phyloP scores from a whole-genome alignment of 78 protist genomes.

The Cavenderia fasciculata region DNA sequence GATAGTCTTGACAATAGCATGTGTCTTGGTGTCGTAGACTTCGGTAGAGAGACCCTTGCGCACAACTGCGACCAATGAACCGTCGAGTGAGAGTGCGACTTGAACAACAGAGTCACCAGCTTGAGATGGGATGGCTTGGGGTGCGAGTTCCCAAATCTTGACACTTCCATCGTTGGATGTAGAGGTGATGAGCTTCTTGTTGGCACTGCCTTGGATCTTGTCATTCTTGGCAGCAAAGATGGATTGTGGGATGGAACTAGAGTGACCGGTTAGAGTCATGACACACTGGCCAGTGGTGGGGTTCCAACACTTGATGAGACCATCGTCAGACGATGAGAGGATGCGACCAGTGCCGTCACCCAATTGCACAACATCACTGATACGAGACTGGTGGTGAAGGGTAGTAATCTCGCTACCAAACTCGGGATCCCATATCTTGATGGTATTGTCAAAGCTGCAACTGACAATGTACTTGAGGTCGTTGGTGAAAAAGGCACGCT shows the following conservation, averaged over 20 bases:
- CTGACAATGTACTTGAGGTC: constrained; percentile 38
- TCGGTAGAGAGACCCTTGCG: constrained; percentile 19
- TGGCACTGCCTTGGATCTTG: not conserved
- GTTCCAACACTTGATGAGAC: constrained; percentile 46
- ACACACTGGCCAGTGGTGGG: constrained; percentile 58
- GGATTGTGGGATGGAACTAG: constrained; percentile 37
- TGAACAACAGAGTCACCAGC: constrained; percentile 7
- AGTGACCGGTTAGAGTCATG: constrained; percentile 75
- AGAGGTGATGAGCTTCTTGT: constrained; percentile 31
- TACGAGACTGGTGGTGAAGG: constrained; percentile 55
- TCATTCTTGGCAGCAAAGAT: constrained; percentile 4
- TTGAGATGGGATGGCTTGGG: not conserved
- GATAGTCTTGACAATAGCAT: constrained; percentile 5
- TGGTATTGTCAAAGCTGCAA: constrained; percentile 63
- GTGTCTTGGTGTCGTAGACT: constrained; percentile 36
- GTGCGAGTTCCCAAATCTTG: constrained; percentile 54
- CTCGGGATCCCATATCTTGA: constrained; percentile 78
- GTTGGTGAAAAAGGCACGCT: constrained; percentile 31
- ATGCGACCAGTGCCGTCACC: constrained; percentile 4
- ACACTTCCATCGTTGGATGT: constrained; percentile 63
- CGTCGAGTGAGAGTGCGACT: constrained; percentile 39
- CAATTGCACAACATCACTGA: constrained; percentile 20
- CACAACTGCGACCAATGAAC: constrained; percentile 25
- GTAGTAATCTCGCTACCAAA: constrained; percentile 68
- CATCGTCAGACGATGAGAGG: constrained; percentile 74